Base-by-base conservation (phyloP, 176 grass and related monocot genomes). In the Ananas comosus region DNA sequence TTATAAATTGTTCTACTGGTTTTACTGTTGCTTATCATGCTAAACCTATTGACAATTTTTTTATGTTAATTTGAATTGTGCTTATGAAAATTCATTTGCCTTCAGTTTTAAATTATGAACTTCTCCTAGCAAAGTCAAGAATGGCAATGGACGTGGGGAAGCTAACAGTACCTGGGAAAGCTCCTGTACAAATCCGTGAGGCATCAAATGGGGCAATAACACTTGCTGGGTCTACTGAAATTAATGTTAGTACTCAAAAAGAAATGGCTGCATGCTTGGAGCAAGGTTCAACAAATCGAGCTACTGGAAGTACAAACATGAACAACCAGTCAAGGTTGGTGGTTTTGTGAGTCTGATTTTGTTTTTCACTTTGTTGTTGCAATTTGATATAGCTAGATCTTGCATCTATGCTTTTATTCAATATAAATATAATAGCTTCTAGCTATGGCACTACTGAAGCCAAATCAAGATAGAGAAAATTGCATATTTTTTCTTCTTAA, bases 261-360 rank as follows among this genome's bases (percentile, higher is more conserved):
- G 95, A 99, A 76, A 99, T 99, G 95, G 72, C 73, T 10, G 72
- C 80, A 21, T 99, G 90, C 78, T 79, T 99, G 19, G 89, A 99
- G 52, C 95, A 99, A 74, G 95, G 95, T 14, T 93, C 89, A 23
- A 16, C 88, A 10, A 86, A 79, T 51, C 89, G 95, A 0, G 95
- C 95, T 21, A 99, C 95, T 58, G 87, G 91, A 75, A 96, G 91
- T 80, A 96, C 91, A 51, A 96, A 96, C 79, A 96, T 96, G 91
- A 99, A 99, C 80, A 99, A 86, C 72, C 95, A 99, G 22, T 99
- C 95, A 29, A 99, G 95, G 95, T 99, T 82, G 70, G 76, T 11
- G 24, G 25, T 11, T 14, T n/a, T 51, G 3, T 23, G 16, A 11
- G 12, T 56, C 16, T 56, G 16, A 56, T 12, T 13, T n/a, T 56